Evolutionary conservation across 108 stramenopile species (phyloP), one percentile per base, ranked within the genome.

Genomic region (Pseudonitzschia multiseries): DNA sequence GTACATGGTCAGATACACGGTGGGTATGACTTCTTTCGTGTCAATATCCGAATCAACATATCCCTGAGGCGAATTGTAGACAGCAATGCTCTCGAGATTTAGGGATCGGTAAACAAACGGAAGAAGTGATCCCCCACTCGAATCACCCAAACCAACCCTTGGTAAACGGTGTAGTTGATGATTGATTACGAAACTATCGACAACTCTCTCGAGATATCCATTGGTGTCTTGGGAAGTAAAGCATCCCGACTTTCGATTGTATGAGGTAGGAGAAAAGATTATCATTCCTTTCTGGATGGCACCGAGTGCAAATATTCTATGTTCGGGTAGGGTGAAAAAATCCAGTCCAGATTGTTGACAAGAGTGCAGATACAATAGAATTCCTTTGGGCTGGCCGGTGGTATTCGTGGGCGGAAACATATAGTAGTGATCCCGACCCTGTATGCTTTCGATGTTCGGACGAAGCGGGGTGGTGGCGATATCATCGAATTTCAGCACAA

Each of bases 271-370:
- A 32, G 74, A 60, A 69, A 81, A 70, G 56, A 81, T 68, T 17
- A 76, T 72, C 41, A 81, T 44, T 21, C 76, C 76, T 48, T 63
- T 42, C 18, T 69, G n/a, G 22, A 81, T 48, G 1, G 76, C 76
- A 15, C 56, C 53, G 8, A 60, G 28, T 20, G 68, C 73, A 50
- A 81, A 26, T 21, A 81, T 77, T 36, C 81, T 71, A 40, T 74
- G 67, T 70, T 81, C 81, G 20, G 81, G 81, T 29, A 73, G 52
- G 4, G 68, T 65, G 63, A 81, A 81, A 48, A 78, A 69, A 17
- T 76, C 71, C 15, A 64, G 26, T 15, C 81, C 81, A 27, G 72
- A 69, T 36, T 71, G 76, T 28, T 63, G n/a, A 50, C 81, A 81
- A 31, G 65, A 41, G 61, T 81, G 81, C 22, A 81, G 69, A 33